phyloP scores from a whole-genome alignment of 306 rosid species.

The Corylus americana region DNA sequence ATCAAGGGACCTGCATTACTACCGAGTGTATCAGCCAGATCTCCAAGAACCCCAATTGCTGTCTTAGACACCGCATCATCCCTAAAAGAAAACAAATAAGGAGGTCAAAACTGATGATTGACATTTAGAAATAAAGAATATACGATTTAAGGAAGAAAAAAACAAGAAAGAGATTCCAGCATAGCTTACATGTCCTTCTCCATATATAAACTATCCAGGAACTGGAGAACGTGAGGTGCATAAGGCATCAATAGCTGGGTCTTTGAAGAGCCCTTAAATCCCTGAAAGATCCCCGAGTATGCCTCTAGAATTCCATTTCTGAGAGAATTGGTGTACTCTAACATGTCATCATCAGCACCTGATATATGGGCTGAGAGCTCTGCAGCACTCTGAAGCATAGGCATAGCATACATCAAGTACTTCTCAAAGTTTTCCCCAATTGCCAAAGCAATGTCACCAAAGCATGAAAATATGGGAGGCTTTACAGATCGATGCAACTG shows the following conservation, averaged over 20 bases:
- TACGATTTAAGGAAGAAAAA: background rate
- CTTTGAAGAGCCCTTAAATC: slow-evolving; percentile 86
- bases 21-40: slow-evolving; percentile 87
- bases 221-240: slow-evolving; percentile 82
- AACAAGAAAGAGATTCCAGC: background rate
- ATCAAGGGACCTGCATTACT: slow-evolving; percentile 66
- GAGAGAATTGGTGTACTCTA: slow-evolving; percentile 86
- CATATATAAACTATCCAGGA: slow-evolving; percentile 81
- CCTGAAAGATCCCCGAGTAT: slow-evolving; percentile 91
- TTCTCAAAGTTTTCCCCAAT: slow-evolving; percentile 92
- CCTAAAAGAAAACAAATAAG: slow-evolving; percentile 46
- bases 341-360: slow-evolving; percentile 83
- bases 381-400: slow-evolving; percentile 98
- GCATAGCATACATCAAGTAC: slow-evolving; percentile 89
- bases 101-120: background rate
- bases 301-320: slow-evolving; percentile 96
- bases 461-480: slow-evolving; percentile 95
- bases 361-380: slow-evolving; percentile 76
- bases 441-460: slow-evolving; percentile 95
- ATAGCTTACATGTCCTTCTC: slow-evolving; percentile 84
- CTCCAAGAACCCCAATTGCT: slow-evolving; percentile 93
- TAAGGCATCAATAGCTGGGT: slow-evolving; percentile 85
- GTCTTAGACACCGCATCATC: slow-evolving; percentile 83
- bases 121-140: background rate
- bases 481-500: slow-evolving; percentile 93